phyloP scores from a whole-genome alignment of 2,329 filamentous ascomycete species.

The Bipolaris gigantea region DNA sequence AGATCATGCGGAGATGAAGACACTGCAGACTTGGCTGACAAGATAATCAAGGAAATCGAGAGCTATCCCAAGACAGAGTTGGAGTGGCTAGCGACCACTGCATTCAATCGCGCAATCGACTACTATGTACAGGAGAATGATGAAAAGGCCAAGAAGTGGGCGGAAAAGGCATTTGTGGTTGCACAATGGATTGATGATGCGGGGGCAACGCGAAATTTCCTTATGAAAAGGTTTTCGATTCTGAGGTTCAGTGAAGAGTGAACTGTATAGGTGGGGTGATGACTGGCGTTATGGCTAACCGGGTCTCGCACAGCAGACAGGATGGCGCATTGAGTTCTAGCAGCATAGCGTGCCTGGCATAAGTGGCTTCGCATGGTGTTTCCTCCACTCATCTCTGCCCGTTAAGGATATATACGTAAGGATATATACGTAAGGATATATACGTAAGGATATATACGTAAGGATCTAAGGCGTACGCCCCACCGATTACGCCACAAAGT shows the following conservation, averaged over 20 bases:
- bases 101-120: conserved; percentile 67
- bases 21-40: conserved; percentile 24
- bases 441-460: conserved; percentile 10
- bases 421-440: conserved; percentile 3
- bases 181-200: conserved; percentile 62
- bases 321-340: neutral
- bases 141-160: conserved; percentile 62
- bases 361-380: conserved; percentile 5
- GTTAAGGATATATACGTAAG: conserved; percentile 8
- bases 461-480: neutral
- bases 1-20: conserved; percentile 5
- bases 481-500: conserved; percentile 13
- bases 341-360: conserved; percentile 3
- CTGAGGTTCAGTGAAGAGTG: conserved; percentile 4
- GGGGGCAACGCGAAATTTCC: conserved; percentile 28
- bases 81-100: conserved; percentile 71
- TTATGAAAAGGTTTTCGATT: conserved; percentile 51
- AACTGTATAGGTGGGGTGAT: neutral
- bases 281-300: neutral
- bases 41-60: conserved; percentile 41
- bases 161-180: conserved; percentile 62
- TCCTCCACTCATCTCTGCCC: neutral
- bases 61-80: conserved; percentile 68
- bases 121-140: conserved; percentile 55
- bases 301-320: neutral